These are phyloP conservation scores for Mycogone perniciosa DNA, from an alignment of 2,329 filamentous ascomycete genomes.

Conservation along the genomic window DNA sequence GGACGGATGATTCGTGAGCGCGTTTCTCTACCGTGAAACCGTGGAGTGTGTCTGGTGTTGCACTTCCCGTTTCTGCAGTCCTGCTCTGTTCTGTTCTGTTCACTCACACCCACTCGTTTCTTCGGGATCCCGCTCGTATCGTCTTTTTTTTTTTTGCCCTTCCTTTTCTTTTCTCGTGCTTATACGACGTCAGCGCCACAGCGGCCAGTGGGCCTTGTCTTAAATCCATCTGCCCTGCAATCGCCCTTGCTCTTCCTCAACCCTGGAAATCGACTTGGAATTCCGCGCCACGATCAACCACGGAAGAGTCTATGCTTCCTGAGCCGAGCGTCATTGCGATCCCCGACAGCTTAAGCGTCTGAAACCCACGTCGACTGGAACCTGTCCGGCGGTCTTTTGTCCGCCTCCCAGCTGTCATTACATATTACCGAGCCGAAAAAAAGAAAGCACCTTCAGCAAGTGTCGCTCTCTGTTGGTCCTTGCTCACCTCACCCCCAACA, in stretches of 20 bases:
- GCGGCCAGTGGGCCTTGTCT: conserved; percentile 9
- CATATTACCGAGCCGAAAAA: conserved; percentile 5
- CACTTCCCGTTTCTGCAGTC: too few species aligned
- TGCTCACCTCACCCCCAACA: not conserved
- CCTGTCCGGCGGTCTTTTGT: conserved; percentile 8
- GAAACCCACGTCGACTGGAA: conserved; percentile 5
- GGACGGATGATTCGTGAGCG: too few species aligned
- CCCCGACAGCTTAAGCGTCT: not conserved
- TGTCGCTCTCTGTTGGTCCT: not conserved
- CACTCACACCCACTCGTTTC: too few species aligned
- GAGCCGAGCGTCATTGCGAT: not conserved
- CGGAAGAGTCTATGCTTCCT: not conserved
- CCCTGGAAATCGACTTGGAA: conserved; percentile 8
- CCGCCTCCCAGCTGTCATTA: conserved; percentile 8
- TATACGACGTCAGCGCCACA: conserved; percentile 6
- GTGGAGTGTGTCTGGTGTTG: too few species aligned
- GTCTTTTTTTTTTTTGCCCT: not conserved
- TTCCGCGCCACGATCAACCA: conserved; percentile 4
- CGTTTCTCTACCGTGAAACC: too few species aligned
- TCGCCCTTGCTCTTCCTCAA: conserved; percentile 8
- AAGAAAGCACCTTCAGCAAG: conserved; percentile 2
- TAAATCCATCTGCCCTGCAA: conserved; percentile 13
- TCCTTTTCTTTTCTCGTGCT: not conserved
- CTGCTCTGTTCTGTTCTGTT: too few species aligned
- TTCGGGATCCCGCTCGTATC: conserved; percentile 1